Evolutionary conservation across 371 early-diverging fungal genomes (phyloP), one percentile per base, ranked within the genome.

Genomic region (Mucor irregularis): DNA sequence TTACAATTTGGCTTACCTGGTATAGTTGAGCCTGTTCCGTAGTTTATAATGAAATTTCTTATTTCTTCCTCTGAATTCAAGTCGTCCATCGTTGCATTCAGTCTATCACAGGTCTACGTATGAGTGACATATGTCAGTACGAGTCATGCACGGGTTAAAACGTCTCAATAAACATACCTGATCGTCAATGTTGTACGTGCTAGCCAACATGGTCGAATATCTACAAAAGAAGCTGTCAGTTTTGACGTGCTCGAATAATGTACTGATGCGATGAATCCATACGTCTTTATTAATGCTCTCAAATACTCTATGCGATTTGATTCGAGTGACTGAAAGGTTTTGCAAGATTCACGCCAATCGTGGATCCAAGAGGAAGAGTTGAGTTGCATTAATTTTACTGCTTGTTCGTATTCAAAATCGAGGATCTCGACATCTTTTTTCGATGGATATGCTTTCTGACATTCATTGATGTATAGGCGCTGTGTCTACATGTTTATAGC

Each of bases 321-420:
- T 29, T 58, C 58, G 10, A 50, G 14, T 19, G 42, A 43, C 16
- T 58, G 37, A 22, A 58, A 47, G 10, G 50, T 44, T 26, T 51
- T 49, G 11, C 50, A 58, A 16, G 58, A 49, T 7, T 44, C 50
- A 2, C 37, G 43, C 58, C 58, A 58, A 11, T 58, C 37, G 2
- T 58, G 22, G 43, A 44, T 45, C 58, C 58, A 58, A 28, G 24
- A n/a, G 14, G 7, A 10, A 2, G 39, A 38, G 9, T 39, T 56
- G 0, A 38, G 22, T 24, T 37, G 45, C 50, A 50, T 49, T 25
- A 45, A 14, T 19, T 34, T 21, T 0, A 58, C 29, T 2, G 58
- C 34, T 45, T 40, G 49, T 37, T 29, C 26, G 37, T 58, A 58
- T 26, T 43, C 45, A 13, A 11, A 29, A 45, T 58, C 51, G 13